Percentiles rank a stretch among this genome's conserved stretches.
These are phyloP conservation scores for Naganishia vaughanmartiniae DNA, from an alignment of 768 basidiomycete genomes.

Conservation along the genomic window DNA sequence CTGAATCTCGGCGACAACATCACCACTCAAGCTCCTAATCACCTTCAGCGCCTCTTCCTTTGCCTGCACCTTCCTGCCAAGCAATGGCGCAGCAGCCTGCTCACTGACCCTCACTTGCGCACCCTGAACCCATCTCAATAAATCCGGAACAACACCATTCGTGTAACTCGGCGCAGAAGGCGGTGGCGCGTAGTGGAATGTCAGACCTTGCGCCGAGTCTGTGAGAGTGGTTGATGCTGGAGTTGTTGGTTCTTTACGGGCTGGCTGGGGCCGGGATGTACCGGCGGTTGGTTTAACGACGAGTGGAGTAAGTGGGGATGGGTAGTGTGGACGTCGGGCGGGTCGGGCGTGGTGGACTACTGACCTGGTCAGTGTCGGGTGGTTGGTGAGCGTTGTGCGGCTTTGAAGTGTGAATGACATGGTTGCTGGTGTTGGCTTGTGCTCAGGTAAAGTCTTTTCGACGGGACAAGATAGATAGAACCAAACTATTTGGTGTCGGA, in stretches of 20 bases:
- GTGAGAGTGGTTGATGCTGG: background rate
- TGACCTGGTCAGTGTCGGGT: slow-evolving; percentile 30
- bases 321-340: slow-evolving; percentile 37
- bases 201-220: slow-evolving; percentile 33
- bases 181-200: slow-evolving; percentile 48
- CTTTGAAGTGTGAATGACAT: background rate
- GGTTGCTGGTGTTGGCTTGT: background rate
- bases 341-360: slow-evolving; percentile 48
- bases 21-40: slow-evolving; percentile 30
- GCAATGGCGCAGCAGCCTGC: slow-evolving; percentile 39
- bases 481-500: background rate
- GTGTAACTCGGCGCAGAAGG: slow-evolving; percentile 45
- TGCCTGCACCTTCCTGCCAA: slow-evolving; percentile 31
- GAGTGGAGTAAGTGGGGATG: slow-evolving; percentile 42
- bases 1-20: slow-evolving; percentile 37
- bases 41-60: slow-evolving; percentile 26
- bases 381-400: slow-evolving; percentile 22
- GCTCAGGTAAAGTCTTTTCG: no score
- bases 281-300: slow-evolving; percentile 41
- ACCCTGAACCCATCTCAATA: slow-evolving; percentile 44
- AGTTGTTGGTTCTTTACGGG: slow-evolving; percentile 13
- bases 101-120: slow-evolving; percentile 36
- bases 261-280: slow-evolving; percentile 38
- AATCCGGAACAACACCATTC: slow-evolving; percentile 40
- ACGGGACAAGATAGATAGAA: no score